Evolutionary conservation across 2,329 filamentous ascomycete genomes (phyloP).

Genomic region (Passalora sequoiae): DNA sequence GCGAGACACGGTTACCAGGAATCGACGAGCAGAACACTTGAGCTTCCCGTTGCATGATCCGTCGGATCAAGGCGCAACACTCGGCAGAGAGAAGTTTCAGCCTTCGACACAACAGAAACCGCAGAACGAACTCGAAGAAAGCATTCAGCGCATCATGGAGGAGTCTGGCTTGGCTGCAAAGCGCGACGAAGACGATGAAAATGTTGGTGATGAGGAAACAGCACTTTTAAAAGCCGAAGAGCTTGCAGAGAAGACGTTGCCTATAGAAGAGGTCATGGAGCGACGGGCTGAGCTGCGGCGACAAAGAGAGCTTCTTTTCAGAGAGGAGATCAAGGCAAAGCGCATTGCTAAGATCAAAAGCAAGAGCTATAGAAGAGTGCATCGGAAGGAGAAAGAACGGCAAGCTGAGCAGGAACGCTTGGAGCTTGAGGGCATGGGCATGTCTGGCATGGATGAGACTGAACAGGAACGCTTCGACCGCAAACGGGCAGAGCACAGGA

Average conservation of each 20-base stretch:
- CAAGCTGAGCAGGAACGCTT: constrained; percentile 54
- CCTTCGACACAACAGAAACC: constrained; percentile 55
- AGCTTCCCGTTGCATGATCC: constrained; percentile 73
- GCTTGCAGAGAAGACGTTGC: constrained; percentile 65
- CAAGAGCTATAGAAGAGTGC: constrained; percentile 87
- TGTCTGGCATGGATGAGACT: constrained; percentile 56
- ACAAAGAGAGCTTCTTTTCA: constrained; percentile 77
- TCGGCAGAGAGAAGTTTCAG: constrained; percentile 61
- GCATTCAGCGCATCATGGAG: constrained; percentile 82
- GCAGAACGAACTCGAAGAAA: constrained; percentile 74
- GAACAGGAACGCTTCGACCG: constrained; percentile 65
- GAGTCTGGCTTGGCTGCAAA: constrained; percentile 68
- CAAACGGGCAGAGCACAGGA: constrained; percentile 73
- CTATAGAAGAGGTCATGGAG: constrained; percentile 66
- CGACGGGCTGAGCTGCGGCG: constrained; percentile 69
- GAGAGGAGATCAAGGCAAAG: constrained; percentile 82
- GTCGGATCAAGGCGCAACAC: constrained; percentile 56
- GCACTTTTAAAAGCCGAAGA: constrained; percentile 65
- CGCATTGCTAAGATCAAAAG: constrained; percentile 99
- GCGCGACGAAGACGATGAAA: constrained; percentile 49
- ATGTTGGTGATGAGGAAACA: constrained; percentile 52
- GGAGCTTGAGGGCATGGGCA: constrained; percentile 51
- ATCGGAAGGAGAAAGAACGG: constrained; percentile 70
- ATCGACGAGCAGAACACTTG: constrained; percentile 84
- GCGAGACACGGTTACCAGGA: constrained; percentile 92